These are phyloP conservation scores for Chlamydomonas sp. DNA, from an alignment of 139 green algal species.

Conservation along the genomic window DNA sequence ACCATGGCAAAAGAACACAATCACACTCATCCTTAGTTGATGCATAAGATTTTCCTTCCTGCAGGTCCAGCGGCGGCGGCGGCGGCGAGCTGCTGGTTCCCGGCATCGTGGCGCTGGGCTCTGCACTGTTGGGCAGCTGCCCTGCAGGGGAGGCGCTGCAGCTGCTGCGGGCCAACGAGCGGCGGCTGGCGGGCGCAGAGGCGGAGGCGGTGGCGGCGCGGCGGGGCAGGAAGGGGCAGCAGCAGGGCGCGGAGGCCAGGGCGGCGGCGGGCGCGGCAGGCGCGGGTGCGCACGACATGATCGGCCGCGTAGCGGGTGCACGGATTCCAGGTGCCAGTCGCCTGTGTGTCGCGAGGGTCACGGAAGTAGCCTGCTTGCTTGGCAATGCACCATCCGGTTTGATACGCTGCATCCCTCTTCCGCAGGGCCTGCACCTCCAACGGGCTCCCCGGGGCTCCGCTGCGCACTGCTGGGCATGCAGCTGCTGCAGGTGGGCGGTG, in stretches of 20 bases:
- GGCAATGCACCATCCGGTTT: no score
- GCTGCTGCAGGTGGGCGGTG: constrained; percentile 29
- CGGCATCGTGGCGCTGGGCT: constrained; percentile 38
- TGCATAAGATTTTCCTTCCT: neutral
- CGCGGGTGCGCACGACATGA: no score
- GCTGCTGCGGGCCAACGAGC: constrained; percentile 30
- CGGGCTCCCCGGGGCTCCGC: constrained; percentile 10
- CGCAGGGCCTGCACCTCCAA: neutral
- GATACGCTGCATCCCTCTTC: neutral
- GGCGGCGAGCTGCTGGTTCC: constrained; percentile 48
- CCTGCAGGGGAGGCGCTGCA: constrained; percentile 35
- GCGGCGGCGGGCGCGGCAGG: neutral
- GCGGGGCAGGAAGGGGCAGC: neutral
- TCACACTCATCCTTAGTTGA: neutral
- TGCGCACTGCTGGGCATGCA: constrained; percentile 40
- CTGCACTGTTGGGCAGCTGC: constrained; percentile 21
- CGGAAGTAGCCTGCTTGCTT: no score
- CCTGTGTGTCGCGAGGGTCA: no score
- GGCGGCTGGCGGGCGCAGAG: constrained; percentile 5
- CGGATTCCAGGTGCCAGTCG: no score
- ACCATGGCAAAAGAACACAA: neutral
- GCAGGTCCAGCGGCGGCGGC: constrained; percentile 41
- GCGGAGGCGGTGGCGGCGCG: neutral
- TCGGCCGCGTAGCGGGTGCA: no score
- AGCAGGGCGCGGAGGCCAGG: neutral